These are phyloP conservation scores for Colletotrichum acutatum DNA, from an alignment of 2,329 filamentous ascomycete species.

Conservation along the genomic window DNA sequence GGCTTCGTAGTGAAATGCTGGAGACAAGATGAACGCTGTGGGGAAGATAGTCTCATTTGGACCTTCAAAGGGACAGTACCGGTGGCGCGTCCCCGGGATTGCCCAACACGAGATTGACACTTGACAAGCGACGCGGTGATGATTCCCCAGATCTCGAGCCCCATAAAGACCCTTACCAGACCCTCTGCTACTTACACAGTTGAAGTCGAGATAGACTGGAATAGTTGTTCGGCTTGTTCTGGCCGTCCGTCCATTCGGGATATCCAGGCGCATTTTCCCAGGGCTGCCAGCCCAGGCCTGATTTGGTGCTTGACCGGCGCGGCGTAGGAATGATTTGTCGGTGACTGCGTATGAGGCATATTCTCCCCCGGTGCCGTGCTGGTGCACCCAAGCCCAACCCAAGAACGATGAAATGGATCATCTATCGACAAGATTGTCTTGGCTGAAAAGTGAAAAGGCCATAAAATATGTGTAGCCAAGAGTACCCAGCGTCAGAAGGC, in stretches of 20 bases:
- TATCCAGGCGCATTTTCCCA: neutral
- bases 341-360: conserved; percentile 16
- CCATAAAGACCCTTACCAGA: neutral
- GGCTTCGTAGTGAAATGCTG: neutral
- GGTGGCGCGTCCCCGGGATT: conserved; percentile 15
- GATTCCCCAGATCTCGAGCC: conserved; percentile 28
- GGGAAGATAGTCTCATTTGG: neutral
- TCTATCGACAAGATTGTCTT: conserved; percentile 3
- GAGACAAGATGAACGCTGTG: neutral
- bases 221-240: neutral
- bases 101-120: conserved; percentile 9
- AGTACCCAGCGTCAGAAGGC: conserved; percentile 25
- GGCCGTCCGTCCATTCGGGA: neutral
- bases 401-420: neutral
- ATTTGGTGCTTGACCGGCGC: neutral
- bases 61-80: neutral
- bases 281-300: neutral
- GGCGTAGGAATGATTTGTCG: neutral
- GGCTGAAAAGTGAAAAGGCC: neutral
- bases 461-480: conserved; percentile 24
- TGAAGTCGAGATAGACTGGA: neutral
- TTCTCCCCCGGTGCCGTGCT: neutral
- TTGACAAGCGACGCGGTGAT: conserved; percentile 17
- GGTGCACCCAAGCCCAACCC: neutral
- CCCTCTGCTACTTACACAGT: neutral